Evolutionary conservation across 1,139 yeast genomes (phyloP), one percentile per base, ranked within the genome.

Genomic region (Pichia sp.): DNA sequence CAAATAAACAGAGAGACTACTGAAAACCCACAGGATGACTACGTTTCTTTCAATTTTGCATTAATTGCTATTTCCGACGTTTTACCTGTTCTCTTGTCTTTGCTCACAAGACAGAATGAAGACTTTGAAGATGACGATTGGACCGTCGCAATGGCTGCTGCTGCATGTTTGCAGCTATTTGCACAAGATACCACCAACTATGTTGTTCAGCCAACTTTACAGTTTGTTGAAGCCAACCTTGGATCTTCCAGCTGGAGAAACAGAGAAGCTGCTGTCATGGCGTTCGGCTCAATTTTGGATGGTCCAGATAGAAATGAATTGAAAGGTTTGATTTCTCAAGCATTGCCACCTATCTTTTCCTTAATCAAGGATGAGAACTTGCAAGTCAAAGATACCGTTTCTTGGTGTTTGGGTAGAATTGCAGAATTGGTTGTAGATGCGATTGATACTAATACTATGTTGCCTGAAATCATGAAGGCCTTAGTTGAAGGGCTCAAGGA

Each of bases 121-220:
- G 96, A 88, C 64, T 84, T 88, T 40, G 93, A 85, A 67, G 97
- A 90, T 69, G 99, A 93, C 67, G 96, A 90, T 65, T 93, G 99
- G 99, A 87, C 92, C 55, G 96, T 90, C 48, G 85, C 97, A 8
- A 93, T 93, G 99, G 97, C 99, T 52, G 97, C 99, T 2, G 99
- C 97, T 65, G 93, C 98, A 13, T 95, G 98, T 73, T 76, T 93
- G 67, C 97, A 90, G 73, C 77, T 93, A 59, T 92, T 89, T 73
- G 97, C 99, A 5, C 96, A 88, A 70, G 83, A 87, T 66, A 87
- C 95, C 51, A 95, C 93, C 15, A 84, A 87, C 67, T 84, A 84
- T 62, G 90, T 93, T 51, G 90, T 92, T 47, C 87, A 84, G 59
- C 93, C 95, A 49, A 89, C 96, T 5, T 75, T 93, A 59, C 79